Base-by-base conservation (phyloP, 83 land plant genomes). In the Isoetes engelmannii region DNA sequence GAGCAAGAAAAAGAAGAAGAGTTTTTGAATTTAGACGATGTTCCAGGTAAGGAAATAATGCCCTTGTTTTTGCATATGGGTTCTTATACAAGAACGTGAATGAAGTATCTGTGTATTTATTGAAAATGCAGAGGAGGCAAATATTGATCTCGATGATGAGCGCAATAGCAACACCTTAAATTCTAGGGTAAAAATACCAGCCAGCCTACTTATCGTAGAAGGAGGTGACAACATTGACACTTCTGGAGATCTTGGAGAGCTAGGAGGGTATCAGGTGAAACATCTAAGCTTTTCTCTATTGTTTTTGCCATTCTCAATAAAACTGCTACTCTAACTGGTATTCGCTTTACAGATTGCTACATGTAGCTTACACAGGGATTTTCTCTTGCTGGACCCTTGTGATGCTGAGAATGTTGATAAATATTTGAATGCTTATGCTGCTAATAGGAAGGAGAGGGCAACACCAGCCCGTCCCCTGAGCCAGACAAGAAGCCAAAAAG, bases 351-450 rank as follows among this genome's bases (percentile, higher is more conserved):
- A 92, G 97, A 76, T 89, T 55, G 88, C 95, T 37, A 89, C 87
- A 7, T 75, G 81, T 67, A 67, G 84, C 67, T 81, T 92, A 17
- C 86, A 89, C 64, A 77, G 71, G 47, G 87, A 85, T 71, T 92
- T 89, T 68, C 84, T 92, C 76, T 77, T 92, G 4, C 75, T 92
- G 55, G 97, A 92, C 47, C 89, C 87, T n/a, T 85, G 86, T 76
- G 97, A 92, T 85, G 85, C 92, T 7, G 79, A 57, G 65, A 75
- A 83, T 47, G 84, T 92, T 54, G 70, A 89, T 80, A 75, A 72
- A 47, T 85, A 76, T 76, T 50, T 87, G 50, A 70, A 77, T 7
- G 70, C 61, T 5, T 67, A 65, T 50, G 45, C 46, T 13, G 45
- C 4, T 51, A 19, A 18, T 15, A 51, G 70, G 59, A 72, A 57